Percentiles rank a stretch among this genome's conserved stretches.
phyloP scores from a whole-genome alignment of 495 filamentous ascomycete genomes.

The Penicillium ucsense region DNA sequence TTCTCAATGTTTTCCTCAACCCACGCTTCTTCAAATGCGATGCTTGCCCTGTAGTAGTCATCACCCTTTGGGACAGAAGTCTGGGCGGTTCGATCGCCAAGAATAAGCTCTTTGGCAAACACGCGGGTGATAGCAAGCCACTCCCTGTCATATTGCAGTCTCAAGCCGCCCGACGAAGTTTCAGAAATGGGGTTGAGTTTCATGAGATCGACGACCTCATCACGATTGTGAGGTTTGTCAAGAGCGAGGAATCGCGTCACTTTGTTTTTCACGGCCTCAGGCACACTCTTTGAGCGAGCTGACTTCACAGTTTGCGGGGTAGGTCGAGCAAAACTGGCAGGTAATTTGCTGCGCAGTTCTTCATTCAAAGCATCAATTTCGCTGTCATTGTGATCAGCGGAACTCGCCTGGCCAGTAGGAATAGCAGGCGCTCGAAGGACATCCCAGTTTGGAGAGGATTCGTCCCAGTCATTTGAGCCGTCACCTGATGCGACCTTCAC shows the following conservation, averaged over 20 bases:
- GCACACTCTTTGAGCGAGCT: constrained; percentile 33
- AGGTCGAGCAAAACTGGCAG: constrained; percentile 48
- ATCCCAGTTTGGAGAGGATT: no score
- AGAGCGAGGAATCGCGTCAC: constrained; percentile 80
- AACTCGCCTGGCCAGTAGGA: no score
- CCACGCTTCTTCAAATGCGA: constrained; percentile 61
- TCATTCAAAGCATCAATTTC: constrained; percentile 32
- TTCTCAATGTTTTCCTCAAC: constrained; percentile 62
- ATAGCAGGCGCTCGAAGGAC: no score
- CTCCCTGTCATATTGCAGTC: constrained; percentile 78
- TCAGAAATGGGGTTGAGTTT: constrained; percentile 39
- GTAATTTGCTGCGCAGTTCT: constrained; percentile 55
- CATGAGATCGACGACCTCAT: constrained; percentile 69
- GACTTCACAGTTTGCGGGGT: neutral
- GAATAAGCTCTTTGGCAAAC: constrained; percentile 50
- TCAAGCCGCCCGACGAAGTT: constrained; percentile 5
- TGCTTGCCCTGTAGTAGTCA: constrained; percentile 48
- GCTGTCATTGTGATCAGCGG: no score
- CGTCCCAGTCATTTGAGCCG: neutral
- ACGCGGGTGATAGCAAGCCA: constrained; percentile 89
- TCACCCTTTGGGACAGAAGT: constrained; percentile 51
- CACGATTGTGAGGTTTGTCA: constrained; percentile 68
- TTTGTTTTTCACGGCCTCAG: constrained; percentile 54
- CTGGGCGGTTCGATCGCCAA: constrained; percentile 45
- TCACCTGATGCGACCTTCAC: neutral